Conservation (phyloP, 2,329 filamentous ascomycete species). For the Trichoderma cornu-damae region DNA sequence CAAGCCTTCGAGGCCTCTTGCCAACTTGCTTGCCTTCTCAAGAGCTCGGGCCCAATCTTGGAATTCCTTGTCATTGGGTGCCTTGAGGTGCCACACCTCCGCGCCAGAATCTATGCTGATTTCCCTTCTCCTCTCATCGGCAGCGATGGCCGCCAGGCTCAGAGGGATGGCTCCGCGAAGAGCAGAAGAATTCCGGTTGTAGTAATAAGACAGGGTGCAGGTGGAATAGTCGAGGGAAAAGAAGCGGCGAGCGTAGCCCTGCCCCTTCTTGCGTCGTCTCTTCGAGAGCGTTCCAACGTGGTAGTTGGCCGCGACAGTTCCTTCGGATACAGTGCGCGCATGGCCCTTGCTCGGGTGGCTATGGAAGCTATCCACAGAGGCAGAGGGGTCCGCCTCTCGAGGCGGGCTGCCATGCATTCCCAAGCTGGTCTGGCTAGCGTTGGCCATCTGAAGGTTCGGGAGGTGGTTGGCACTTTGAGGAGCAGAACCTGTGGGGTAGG, state of each 20-base stretch:
- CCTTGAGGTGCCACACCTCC: conserved; percentile 91
- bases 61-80: conserved; percentile 79
- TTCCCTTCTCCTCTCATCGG: conserved; percentile 80
- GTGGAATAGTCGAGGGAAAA: conserved; percentile 95
- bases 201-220: conserved; percentile 93
- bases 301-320: conserved; percentile 47
- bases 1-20: conserved; percentile 47
- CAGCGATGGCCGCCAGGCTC: conserved; percentile 83
- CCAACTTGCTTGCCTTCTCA: conserved; percentile 70
- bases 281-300: conserved; percentile 85
- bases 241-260: conserved; percentile 87
- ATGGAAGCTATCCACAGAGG: conserved; percentile 58
- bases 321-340: conserved; percentile 48
- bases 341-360: conserved; percentile 44
- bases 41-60: conserved; percentile 80
- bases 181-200: conserved; percentile 87
- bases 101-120: conserved; percentile 96
- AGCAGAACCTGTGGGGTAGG: conserved; percentile 77
- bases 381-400: conserved; percentile 42
- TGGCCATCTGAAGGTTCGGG: conserved; percentile 48
- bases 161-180: conserved; percentile 88
- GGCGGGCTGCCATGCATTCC: conserved; percentile 44
- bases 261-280: conserved; percentile 84
- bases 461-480: conserved; percentile 70
- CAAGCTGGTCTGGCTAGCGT: conserved; percentile 49